Evolutionary conservation across 805 yeast genomes (phyloP).

Genomic region (Isabelozyma heimii): DNA sequence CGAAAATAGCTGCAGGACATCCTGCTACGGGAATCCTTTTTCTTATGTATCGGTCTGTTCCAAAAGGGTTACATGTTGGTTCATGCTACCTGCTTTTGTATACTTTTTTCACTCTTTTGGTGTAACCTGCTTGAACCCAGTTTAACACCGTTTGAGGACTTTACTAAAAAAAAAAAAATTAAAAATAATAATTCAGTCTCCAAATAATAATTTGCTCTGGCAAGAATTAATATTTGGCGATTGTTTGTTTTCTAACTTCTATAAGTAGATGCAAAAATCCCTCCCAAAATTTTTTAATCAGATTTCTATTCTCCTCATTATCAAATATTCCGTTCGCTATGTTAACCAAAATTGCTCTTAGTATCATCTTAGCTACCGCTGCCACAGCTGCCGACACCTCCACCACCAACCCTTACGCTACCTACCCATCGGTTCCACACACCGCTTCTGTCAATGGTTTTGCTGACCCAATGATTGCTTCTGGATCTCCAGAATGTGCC

Average conservation of each 20-base stretch:
- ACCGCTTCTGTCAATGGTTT: slow-evolving; percentile 43
- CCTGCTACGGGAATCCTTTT: neutral
- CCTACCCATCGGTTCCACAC: slow-evolving; percentile 33
- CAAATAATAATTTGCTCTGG: neutral
- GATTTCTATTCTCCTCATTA: neutral
- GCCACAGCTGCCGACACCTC: slow-evolving; percentile 12
- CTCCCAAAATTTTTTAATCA: neutral
- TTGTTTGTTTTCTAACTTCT: neutral
- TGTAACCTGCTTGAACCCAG: neutral
- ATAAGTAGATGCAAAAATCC: neutral
- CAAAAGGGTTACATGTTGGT: neutral
- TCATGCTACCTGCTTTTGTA: neutral
- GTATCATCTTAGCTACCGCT: slow-evolving; percentile 7
- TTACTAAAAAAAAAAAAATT: no score
- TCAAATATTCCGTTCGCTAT: slow-evolving; percentile 5
- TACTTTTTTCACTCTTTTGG: neutral
- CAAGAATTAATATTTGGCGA: neutral
- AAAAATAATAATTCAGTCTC: no score
- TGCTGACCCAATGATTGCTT: slow-evolving; percentile 33
- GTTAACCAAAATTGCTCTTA: slow-evolving; percentile 10
- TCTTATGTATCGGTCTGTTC: neutral
- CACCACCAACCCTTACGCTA: slow-evolving; percentile 21
- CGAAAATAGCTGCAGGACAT: neutral
- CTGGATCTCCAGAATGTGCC: slow-evolving; percentile 35
- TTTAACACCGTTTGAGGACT: neutral